Base-by-base conservation (phyloP, 108 stramenopile genomes). In the Tribonema minus region DNA sequence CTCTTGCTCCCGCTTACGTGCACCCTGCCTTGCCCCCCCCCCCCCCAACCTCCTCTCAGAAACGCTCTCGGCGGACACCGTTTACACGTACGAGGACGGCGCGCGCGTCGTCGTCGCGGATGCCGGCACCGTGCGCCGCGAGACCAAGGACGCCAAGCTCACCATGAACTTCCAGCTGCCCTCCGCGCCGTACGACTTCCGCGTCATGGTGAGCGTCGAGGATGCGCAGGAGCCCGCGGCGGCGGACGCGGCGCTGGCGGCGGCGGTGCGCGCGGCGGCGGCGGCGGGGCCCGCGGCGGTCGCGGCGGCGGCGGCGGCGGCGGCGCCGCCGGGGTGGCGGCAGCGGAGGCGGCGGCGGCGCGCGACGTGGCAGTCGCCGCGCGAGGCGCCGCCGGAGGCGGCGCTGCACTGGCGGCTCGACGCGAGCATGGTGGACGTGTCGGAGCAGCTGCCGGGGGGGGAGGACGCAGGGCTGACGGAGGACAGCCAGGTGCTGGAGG, bases 111-210 rank as follows among this genome's bases (percentile, higher is more conserved):
- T 54, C 9, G 46, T 54, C 15, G 15, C 20, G 9, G 46, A 54
- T 9, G 20, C 9, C 15, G 46, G 46, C 15, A 20, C 15, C 20
- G 46, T 54, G 46, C 31, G 23, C 58, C 32, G 54, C 26, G 77
- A 79, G 37, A 67, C 58, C n/a, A 79, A 79, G 77, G 77, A 70
- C 64, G 34, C 67, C 6, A 31, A 15, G 37, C 68, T 68, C 36
- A 67, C 58, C 41, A 58, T 73, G 30, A 74, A 82, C 66, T 39
- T 82, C 15, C 64, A 72, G 46, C 59, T 82, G 59, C 66, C 81
- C 15, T 70, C 81, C 39, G 81, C 81, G 20, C 36, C 64, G 36
- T 82, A 82, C 61, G 81, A 82, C 66, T 36, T 82, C 31, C 64
- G 81, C 9, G 39, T 82, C 6, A 75, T 65, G 64, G 72, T 81